Percentiles rank a stretch among this genome's conserved stretches.
Evolutionary conservation across 1,284 basidiomycete genomes (phyloP).

Genomic region (Naganishia sp.): DNA sequence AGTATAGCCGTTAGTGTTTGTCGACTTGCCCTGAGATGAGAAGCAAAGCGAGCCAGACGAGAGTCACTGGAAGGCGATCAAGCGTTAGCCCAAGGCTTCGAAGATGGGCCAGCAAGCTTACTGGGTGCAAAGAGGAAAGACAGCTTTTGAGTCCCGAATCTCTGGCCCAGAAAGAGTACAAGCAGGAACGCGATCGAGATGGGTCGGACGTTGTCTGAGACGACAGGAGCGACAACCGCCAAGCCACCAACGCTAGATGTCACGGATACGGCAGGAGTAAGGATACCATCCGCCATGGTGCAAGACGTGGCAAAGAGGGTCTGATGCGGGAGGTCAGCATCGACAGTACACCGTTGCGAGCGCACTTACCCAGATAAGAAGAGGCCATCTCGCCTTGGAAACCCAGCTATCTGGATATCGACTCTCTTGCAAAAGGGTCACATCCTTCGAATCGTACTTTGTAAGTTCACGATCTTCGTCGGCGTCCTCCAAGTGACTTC

Average conservation of each 20-base stretch:
- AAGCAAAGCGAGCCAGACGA: conserved; percentile 58
- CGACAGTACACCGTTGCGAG: neutral
- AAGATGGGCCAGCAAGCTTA: conserved; percentile 39
- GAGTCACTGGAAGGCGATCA: conserved; percentile 56
- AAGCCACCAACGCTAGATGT: conserved; percentile 68
- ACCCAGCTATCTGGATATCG: neutral
- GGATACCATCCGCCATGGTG: conserved; percentile 65
- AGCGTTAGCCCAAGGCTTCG: neutral
- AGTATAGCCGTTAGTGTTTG: neutral
- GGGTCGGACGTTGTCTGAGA: conserved; percentile 57
- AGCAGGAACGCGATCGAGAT: conserved; percentile 66
- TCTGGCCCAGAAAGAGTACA: conserved; percentile 63
- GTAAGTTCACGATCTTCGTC: conserved; percentile 62
- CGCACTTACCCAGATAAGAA: conserved; percentile 60
- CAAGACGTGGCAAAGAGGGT: conserved; percentile 58
- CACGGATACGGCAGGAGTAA: conserved; percentile 65
- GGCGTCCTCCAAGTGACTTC: conserved; percentile 47
- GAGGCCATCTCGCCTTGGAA: conserved; percentile 55
- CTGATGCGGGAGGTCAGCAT: conserved; percentile 23
- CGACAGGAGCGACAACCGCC: conserved; percentile 61
- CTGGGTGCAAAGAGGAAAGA: conserved; percentile 62
- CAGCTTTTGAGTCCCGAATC: conserved; percentile 62
- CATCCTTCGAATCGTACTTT: conserved; percentile 41
- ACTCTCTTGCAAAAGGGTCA: neutral
- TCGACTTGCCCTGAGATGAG: conserved; percentile 26